Base-by-base conservation (phyloP, 805 yeast species). In the Barnettozyma populi region DNA sequence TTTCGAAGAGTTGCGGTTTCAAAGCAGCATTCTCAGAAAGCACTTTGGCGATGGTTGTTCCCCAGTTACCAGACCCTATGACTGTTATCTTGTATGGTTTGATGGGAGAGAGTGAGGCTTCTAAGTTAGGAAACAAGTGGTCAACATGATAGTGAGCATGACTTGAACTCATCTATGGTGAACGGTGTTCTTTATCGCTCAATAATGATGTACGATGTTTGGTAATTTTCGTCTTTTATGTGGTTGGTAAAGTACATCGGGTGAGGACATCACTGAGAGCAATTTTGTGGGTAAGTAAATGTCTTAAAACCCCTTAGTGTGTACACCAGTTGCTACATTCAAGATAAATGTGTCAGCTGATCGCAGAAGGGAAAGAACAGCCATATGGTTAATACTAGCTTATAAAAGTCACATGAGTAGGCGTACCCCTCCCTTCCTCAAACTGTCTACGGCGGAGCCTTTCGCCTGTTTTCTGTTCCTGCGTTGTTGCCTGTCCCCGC, bases 41-140 rank as follows among this genome's bases (percentile, higher is more conserved):
- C 39, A 92, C 89, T 68, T 94, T 92, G 53, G 98, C 97, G 46
- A 94, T 90, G 16, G 98, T 92, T 34, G 97, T 89, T 54, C 99
- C 99, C 86, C 99, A 92, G 71, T 92, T 92, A 64, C 98, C 99
- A 27, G 97, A 90, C 37, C 98, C 99, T 55, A 92, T 82, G 47
- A 90, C 87, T 37, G 90, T 73, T 36, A 84, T 75, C 60, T 73
- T 78, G 69, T 72, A 81, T 20, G 75, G 78, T 24, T 46, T 36
- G 18, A 38, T 48, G 27, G 60, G 62, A 16, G 60, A 51, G 10
- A 51, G 41, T 10, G 62, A 54, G 18, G 47, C 46, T 24, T 46
- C 44, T n/a, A 43, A 46, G 45, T 44, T 41, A 32, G 52, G 43
- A 21, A 56, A 27, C 21, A 57, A 34, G 41, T 56, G 62, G 25